These are phyloP conservation scores for Zea mays DNA, from an alignment of 176 grass and related monocot species.

Conservation along the genomic window DNA sequence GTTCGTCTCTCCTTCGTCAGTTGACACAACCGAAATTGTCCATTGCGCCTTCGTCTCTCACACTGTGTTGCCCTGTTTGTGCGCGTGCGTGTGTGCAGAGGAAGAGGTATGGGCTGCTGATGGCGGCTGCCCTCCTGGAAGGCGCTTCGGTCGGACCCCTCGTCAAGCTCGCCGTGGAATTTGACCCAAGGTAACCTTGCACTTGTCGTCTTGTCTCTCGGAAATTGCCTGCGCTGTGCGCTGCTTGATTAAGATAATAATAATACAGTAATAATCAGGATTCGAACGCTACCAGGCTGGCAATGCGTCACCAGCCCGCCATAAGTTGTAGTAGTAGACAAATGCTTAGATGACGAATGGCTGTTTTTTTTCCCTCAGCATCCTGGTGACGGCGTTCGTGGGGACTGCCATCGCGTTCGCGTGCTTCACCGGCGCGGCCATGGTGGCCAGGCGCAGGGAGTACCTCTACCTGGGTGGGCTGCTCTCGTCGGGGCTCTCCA, in stretches of 20 bases:
- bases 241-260: too few relatives aligned
- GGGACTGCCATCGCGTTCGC: slow-evolving; percentile 88
- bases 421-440: slow-evolving; percentile 83
- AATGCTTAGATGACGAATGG: too few relatives aligned
- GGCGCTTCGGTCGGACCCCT: slow-evolving; percentile 84
- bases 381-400: slow-evolving; percentile 76
- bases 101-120: slow-evolving; percentile 80
- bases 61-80: not conserved
- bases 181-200: slow-evolving; percentile 72
- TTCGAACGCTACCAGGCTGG: too few relatives aligned
- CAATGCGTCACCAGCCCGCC: too few relatives aligned
- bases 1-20: slow-evolving; percentile 21
- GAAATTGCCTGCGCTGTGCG: not conserved
- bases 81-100: slow-evolving; percentile 44
- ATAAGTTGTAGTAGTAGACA: too few relatives aligned
- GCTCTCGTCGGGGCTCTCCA: slow-evolving; percentile 75
- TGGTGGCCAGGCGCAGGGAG: slow-evolving; percentile 78
- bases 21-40: too few relatives aligned
- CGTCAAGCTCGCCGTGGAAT: slow-evolving; percentile 64
- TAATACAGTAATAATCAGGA: too few relatives aligned
- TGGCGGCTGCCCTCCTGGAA: slow-evolving; percentile 65
- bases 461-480: slow-evolving; percentile 88
- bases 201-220: not conserved
- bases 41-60: too few relatives aligned
- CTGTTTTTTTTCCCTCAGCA: slow-evolving; percentile 39